A percentile compares a stretch with the other conserved stretches of the same genome.
These are phyloP conservation scores for Leccinum barrowsii DNA, from an alignment of 768 basidiomycete species.

Conservation along the genomic window DNA sequence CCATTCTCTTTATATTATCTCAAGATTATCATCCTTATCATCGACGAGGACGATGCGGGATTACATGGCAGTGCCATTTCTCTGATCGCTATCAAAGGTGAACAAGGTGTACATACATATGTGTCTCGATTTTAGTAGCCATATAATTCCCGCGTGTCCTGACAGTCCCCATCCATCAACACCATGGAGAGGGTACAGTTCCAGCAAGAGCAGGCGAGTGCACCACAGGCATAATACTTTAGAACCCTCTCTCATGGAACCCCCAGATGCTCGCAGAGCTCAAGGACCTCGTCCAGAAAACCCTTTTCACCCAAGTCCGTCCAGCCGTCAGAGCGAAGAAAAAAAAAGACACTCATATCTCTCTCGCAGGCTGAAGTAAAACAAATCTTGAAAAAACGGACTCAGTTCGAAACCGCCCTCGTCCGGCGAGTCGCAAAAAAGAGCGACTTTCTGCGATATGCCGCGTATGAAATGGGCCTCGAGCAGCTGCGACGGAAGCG, in stretches of 20 bases:
- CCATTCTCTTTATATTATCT: conserved; percentile 20
- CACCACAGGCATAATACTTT: not conserved
- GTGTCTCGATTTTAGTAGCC: not conserved
- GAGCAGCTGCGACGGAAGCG: conserved; percentile 79
- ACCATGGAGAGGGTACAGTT: conserved; percentile 92
- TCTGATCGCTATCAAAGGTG: no score
- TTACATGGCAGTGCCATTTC: conserved; percentile 3
- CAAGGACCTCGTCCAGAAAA: conserved; percentile 84
- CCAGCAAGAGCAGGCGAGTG: conserved; percentile 80
- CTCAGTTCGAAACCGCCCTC: conserved; percentile 77
- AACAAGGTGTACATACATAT: not conserved
- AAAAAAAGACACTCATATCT: conserved; percentile 3
- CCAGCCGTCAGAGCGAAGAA: not conserved
- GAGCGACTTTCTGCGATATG: conserved; percentile 86
- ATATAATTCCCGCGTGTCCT: not conserved
- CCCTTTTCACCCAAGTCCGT: conserved; percentile 75
- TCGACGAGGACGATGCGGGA: conserved; percentile 3
- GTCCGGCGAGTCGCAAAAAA: conserved; percentile 83
- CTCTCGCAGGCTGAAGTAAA: conserved; percentile 65
- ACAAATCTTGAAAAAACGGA: conserved; percentile 81
- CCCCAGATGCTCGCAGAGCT: conserved; percentile 91
- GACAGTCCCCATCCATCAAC: not conserved
- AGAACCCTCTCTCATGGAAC: conserved; percentile 3
- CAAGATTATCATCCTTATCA: conserved; percentile 9
- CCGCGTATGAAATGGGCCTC: conserved; percentile 86